phyloP scores from a whole-genome alignment of 176 grass and related monocot genomes.

The Rhynchospora breviuscula region DNA sequence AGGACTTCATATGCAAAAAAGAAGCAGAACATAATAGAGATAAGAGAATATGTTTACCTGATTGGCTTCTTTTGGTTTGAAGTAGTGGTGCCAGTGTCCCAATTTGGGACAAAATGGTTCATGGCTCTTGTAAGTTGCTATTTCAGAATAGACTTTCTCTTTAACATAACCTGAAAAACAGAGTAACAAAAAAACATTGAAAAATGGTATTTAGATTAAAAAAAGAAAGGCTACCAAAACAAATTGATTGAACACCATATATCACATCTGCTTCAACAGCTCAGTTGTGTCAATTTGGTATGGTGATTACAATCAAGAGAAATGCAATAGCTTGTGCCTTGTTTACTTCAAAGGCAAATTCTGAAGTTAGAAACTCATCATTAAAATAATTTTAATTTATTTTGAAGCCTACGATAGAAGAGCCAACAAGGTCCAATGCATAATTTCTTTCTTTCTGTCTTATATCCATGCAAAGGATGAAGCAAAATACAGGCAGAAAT shows the following conservation, averaged over 20 bases:
- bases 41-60: background rate
- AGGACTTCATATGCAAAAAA: background rate
- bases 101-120: conserved; percentile 51
- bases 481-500: background rate
- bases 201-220: background rate
- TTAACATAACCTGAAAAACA: conserved; percentile 25
- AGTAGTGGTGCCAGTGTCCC: conserved; percentile 37
- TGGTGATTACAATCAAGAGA: background rate
- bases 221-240: background rate
- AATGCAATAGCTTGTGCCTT: background rate
- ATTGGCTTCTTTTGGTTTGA: conserved; percentile 29
- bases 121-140: conserved; percentile 22
- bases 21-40: background rate
- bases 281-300: background rate
- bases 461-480: background rate
- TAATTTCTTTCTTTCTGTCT: background rate
- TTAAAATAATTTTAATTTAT: background rate
- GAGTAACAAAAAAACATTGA: background rate
- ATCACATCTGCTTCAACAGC: background rate
- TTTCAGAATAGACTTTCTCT: background rate
- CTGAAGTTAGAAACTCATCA: background rate
- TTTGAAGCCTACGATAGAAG: background rate
- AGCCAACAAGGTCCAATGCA: background rate
- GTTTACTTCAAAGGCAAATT: background rate
- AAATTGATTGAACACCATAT: conserved; percentile 2